phyloP scores from a whole-genome alignment of 148 eudicot species.

The Beta vulgaris region DNA sequence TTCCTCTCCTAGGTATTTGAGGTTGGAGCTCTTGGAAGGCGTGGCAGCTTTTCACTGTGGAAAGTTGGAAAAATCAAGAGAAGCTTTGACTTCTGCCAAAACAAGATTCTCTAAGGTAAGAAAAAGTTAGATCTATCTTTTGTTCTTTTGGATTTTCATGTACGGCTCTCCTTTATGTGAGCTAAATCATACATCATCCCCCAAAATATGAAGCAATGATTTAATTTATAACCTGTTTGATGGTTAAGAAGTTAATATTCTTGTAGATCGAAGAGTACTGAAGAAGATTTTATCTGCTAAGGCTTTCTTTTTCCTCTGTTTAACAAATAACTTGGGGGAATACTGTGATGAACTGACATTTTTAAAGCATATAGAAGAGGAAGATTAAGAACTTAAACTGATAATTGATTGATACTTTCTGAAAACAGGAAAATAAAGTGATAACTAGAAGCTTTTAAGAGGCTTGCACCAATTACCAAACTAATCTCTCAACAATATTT shows the following conservation, averaged over 20 bases:
- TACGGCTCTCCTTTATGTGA: background rate
- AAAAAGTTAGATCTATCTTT: background rate
- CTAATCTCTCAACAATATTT: too few species aligned
- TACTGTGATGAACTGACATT: too few species aligned
- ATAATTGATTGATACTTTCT: too few species aligned
- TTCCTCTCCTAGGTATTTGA: slow-evolving; percentile 53
- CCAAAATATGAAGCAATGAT: too few species aligned
- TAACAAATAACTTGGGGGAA: background rate
- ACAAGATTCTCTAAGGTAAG: slow-evolving; percentile 60
- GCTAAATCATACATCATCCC: background rate
- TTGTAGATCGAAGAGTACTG: background rate
- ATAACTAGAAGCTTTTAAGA: too few species aligned
- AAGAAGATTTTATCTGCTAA: background rate
- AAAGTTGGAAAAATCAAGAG: slow-evolving; percentile 55
- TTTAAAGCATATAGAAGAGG: too few species aligned
- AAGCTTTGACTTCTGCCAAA: slow-evolving; percentile 60
- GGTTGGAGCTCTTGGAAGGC: slow-evolving; percentile 89
- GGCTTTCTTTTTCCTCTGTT: background rate
- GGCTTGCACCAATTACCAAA: too few species aligned
- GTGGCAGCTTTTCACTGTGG: slow-evolving; percentile 86
- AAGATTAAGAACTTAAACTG: too few species aligned
- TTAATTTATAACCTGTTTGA: background rate
- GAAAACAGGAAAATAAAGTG: too few species aligned
- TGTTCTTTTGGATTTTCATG: background rate
- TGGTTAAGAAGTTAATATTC: background rate